Evolutionary conservation across 2,329 filamentous ascomycete genomes (phyloP).

Genomic region (Aspergillus eucalypticola): DNA sequence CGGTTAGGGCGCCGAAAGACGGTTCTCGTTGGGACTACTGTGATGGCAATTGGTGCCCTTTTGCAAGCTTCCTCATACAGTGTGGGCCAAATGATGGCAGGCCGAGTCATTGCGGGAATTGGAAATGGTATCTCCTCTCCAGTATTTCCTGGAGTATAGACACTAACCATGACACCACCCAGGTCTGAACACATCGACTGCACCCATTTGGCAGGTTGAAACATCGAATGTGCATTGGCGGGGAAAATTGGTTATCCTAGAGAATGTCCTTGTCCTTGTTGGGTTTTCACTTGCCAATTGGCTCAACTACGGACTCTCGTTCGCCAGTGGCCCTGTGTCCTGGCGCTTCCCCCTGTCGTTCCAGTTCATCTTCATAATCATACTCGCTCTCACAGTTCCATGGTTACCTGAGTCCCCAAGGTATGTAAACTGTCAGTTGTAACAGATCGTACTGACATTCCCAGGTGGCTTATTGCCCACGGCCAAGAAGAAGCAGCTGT

Average conservation of each 20-base stretch:
- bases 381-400: conserved; percentile 5
- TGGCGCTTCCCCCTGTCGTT: conserved; percentile 17
- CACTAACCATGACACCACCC: background rate
- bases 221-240: conserved; percentile 35
- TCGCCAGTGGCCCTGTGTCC: conserved; percentile 2
- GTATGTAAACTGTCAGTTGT: background rate
- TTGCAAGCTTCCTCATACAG: conserved; percentile 50
- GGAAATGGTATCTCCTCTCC: conserved; percentile 44
- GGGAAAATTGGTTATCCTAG: conserved; percentile 51
- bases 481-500: conserved; percentile 36
- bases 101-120: conserved; percentile 49
- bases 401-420: conserved; percentile 16
- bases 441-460: background rate
- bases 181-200: conserved; percentile 53
- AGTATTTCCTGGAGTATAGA: background rate
- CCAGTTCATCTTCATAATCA: conserved; percentile 13
- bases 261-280: conserved; percentile 26
- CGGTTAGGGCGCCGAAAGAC: conserved; percentile 44
- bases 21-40: conserved; percentile 43
- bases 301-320: conserved; percentile 13
- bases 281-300: conserved; percentile 12
- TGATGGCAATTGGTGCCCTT: conserved; percentile 48
- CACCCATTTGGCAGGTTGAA: conserved; percentile 37
- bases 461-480: conserved; percentile 24
- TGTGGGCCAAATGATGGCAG: conserved; percentile 52